phyloP scores from a whole-genome alignment of 495 filamentous ascomycete genomes.

The Talaromyces adpressus region DNA sequence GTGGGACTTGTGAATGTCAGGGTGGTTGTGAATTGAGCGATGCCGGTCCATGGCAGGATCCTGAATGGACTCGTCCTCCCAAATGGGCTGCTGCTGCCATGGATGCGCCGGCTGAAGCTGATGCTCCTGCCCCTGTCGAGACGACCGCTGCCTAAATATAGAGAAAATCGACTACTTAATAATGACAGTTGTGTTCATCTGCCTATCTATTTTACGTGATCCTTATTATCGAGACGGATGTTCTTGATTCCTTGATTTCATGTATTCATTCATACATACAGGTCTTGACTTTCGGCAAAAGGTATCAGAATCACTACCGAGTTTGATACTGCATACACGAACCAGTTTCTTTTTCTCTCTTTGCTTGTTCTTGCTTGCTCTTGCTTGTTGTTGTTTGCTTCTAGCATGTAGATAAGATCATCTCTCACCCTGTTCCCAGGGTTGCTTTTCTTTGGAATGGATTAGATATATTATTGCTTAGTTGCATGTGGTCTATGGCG shows the following conservation, averaged over 20 bases:
- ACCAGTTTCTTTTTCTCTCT: conserved; percentile 4
- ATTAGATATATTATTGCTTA: not conserved
- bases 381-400: not conserved
- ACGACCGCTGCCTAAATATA: conserved; percentile 19
- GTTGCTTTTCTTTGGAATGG: not conserved
- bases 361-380: not conserved
- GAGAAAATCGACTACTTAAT: not conserved
- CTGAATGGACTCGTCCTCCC: conserved; percentile 60
- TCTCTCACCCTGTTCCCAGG: not conserved
- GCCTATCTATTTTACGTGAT: not conserved
- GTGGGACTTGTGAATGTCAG: conserved; percentile 72
- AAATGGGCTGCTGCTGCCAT: conserved; percentile 51
- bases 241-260: not conserved
- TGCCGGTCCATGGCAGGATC: conserved; percentile 84
- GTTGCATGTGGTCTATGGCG: not conserved
- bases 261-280: not conserved
- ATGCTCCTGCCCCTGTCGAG: conserved; percentile 12
- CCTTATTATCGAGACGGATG: not conserved
- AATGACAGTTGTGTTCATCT: conserved; percentile 2
- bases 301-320: not conserved
- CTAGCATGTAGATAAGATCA: not conserved
- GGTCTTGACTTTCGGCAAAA: not conserved
- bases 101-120: not conserved
- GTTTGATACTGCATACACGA: not conserved
- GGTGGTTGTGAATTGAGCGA: conserved; percentile 87